Conservation (phyloP, 208 protist genomes). For the Crithidia mellificae region DNA sequence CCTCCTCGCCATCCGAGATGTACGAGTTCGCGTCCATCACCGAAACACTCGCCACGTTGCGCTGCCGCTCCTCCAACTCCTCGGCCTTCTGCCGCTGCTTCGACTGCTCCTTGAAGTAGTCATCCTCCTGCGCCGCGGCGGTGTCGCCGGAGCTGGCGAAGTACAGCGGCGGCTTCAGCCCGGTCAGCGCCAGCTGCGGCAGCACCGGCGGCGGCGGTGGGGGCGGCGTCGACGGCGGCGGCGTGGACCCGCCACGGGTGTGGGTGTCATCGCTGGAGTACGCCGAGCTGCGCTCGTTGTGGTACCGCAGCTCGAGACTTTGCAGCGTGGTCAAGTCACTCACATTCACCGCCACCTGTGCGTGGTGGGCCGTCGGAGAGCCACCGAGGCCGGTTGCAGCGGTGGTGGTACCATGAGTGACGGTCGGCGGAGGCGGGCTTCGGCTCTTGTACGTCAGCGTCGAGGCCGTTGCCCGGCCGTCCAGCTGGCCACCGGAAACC, state of each 20-base stretch:
- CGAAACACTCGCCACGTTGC: constrained; percentile 8
- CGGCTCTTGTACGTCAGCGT: not conserved
- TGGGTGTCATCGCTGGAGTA: not conserved
- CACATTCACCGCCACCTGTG: constrained; percentile 12
- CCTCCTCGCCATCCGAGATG: constrained; percentile 24
- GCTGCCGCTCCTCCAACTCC: constrained; percentile 14
- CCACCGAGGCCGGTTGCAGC: no score
- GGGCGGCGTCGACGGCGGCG: not conserved
- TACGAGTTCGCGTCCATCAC: constrained; percentile 20
- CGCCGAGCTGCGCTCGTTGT: not conserved
- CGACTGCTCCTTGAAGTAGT: constrained; percentile 35
- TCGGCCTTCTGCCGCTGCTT: constrained; percentile 12
- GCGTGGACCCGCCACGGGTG: not conserved
- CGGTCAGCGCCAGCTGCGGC: constrained; percentile 35
- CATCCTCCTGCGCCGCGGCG: constrained; percentile 37
- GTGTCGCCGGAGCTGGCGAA: constrained; percentile 51
- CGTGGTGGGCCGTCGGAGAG: not conserved
- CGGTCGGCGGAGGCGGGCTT: not conserved
- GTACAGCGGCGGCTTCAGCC: constrained; percentile 46
- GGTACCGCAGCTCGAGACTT: constrained; percentile 12
- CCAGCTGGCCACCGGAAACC: not conserved
- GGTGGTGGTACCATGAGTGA: not conserved
- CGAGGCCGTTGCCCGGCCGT: not conserved
- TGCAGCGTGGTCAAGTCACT: constrained; percentile 13
- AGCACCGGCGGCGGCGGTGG: constrained; percentile 19